Base-by-base conservation (phyloP, 495 filamentous ascomycete genomes). In the Aspergillus nidulans region DNA sequence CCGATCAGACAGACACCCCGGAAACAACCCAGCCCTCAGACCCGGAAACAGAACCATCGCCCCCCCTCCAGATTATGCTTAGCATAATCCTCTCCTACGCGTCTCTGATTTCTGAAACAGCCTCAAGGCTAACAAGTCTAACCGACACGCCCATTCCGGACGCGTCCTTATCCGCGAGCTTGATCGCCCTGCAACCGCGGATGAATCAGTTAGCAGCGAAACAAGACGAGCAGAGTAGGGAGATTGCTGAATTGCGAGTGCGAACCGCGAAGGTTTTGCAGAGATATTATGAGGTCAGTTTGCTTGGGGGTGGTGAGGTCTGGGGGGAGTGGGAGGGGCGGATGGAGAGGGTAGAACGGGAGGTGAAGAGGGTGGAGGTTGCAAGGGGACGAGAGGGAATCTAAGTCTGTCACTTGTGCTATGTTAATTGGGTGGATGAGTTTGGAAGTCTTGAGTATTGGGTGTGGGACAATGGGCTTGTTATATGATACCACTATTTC, bases 91-190 rank as follows among this genome's bases (percentile, higher is more conserved):
- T 94, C 20, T 81, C 90, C 24, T 85, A 85, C 41, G 87, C 88
- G 0, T 78, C 87, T 13, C 77, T 82, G 2, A 96, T 87, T 70
- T 86, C 87, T 16, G 79, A 85, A 19, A 90, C 86, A 0, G 84
- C 86, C 6, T 95, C 91, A 0, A 85, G 85, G 8, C 81, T 95
- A 7, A 87, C 85, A n/a, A 87, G 88, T 1, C 82, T 92, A 16
- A 78, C 81, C 26, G 91, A 95, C 72, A 81, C 87, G 1, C 84
- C 88, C 5, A 72, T 96, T 8, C 90, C 92, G 2, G 80, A 87
- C 38, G 76, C 88, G 0, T 72, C 81, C 34, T 72, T 76, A 36
- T 88, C 88, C n/a, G 76, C 85, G 2, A 71, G 77, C 10, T 71
- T 98, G 0, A 83, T 89, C 21, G 73, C 81, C 18, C 74, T 95